Evolutionary conservation across 495 filamentous ascomycete species (phyloP).

Genomic region (Lophium mytilinum): DNA sequence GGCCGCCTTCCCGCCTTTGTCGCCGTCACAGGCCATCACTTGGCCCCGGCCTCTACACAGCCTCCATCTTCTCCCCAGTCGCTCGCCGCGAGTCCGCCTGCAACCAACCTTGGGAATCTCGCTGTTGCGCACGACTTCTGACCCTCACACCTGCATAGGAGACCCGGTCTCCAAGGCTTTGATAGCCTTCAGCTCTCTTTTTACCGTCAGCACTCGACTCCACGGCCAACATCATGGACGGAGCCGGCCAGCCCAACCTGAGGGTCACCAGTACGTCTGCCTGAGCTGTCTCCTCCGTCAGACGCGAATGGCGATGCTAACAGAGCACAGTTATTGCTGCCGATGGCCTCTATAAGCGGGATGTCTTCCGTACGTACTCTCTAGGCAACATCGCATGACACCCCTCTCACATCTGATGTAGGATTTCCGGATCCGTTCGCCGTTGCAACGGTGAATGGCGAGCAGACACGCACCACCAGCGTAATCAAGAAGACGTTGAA

Average conservation of each 20-base stretch:
- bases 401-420: slow-evolving; percentile 36
- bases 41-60: slow-evolving; percentile 10
- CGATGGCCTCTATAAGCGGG: slow-evolving; percentile 95
- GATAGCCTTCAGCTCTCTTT: not conserved
- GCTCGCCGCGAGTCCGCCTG: not conserved
- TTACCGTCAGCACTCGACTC: not conserved
- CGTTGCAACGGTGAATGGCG: slow-evolving; percentile 89
- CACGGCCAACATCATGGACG: slow-evolving; percentile 26
- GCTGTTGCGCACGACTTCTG: slow-evolving; percentile 7
- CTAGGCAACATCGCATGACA: slow-evolving; percentile 25
- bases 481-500: slow-evolving; percentile 97
- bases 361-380: slow-evolving; percentile 82
- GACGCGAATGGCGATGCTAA: slow-evolving; percentile 20
- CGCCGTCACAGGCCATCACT: not conserved
- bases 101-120: not conserved
- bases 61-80: slow-evolving; percentile 10
- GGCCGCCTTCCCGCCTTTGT: slow-evolving; percentile 6
- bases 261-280: slow-evolving; percentile 52
- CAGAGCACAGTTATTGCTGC: slow-evolving; percentile 81
- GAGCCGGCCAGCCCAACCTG: slow-evolving; percentile 48
- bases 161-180: not conserved
- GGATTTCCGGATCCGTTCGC: slow-evolving; percentile 97
- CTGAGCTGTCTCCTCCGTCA: not conserved
- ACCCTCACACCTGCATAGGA: not conserved
- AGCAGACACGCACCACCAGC: slow-evolving; percentile 90